These are phyloP conservation scores for Phytopythium montanum DNA, from an alignment of 352 stramenopile species.

Conservation along the genomic window DNA sequence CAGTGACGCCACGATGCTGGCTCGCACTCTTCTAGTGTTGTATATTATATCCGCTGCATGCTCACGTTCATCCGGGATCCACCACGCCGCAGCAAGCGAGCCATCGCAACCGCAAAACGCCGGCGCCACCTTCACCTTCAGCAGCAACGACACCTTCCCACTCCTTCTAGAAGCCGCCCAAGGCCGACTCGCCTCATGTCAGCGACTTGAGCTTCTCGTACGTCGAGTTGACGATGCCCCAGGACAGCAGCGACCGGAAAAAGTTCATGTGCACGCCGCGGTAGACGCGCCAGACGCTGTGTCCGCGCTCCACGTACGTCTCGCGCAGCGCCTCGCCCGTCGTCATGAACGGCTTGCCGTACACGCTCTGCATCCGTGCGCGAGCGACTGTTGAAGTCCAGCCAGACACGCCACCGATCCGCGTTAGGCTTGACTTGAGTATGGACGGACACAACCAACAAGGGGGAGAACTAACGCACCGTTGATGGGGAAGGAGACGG, in stretches of 20 bases:
- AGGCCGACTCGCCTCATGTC: slow-evolving; percentile 18
- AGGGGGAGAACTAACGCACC: slow-evolving; percentile 24
- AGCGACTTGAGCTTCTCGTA: slow-evolving; percentile 87
- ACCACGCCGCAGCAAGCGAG: not conserved
- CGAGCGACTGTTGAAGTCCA: slow-evolving; percentile 55
- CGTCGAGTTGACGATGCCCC: slow-evolving; percentile 89
- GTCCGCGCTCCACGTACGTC: slow-evolving; percentile 71
- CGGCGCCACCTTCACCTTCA: not conserved
- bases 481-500: slow-evolving; percentile 81
- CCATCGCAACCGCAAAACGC: not conserved
- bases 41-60: slow-evolving; percentile 3
- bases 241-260: slow-evolving; percentile 81
- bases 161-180: not conserved
- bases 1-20: not conserved
- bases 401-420: not conserved
- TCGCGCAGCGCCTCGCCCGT: slow-evolving; percentile 49
- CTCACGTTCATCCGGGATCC: not conserved
- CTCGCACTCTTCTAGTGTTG: not conserved
- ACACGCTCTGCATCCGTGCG: slow-evolving; percentile 83
- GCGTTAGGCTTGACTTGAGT: too few relatives aligned
- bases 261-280: slow-evolving; percentile 89
- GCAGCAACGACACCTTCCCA: too few relatives aligned
- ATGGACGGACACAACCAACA: slow-evolving; percentile 1
- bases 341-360: slow-evolving; percentile 59
- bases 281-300: slow-evolving; percentile 61